A percentile compares a stretch with the other conserved stretches of the same genome.
Evolutionary conservation across 768 basidiomycete genomes (phyloP).

Genomic region (Dendrothele bispora): DNA sequence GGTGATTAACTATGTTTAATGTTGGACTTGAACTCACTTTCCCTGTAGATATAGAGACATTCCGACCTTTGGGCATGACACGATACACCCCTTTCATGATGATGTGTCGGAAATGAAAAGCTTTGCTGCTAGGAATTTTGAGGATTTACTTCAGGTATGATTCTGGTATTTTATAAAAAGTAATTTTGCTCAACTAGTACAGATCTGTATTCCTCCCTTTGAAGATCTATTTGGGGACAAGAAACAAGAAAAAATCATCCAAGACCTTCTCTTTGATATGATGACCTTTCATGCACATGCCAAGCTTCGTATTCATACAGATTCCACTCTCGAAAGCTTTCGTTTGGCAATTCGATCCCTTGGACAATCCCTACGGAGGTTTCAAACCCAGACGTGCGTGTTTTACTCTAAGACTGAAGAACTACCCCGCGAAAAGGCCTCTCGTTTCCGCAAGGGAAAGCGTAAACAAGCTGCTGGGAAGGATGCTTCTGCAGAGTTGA

Average conservation of each 20-base stretch:
- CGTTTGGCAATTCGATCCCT: neutral
- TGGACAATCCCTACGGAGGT: neutral
- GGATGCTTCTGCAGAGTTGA: too few species aligned
- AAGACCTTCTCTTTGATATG: slow-evolving; percentile 11
- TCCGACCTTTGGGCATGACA: slow-evolving; percentile 5
- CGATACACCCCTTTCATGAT: slow-evolving; percentile 18
- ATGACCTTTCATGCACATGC: slow-evolving; percentile 23
- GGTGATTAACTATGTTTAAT: slow-evolving; percentile 6
- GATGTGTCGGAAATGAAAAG: slow-evolving; percentile 19
- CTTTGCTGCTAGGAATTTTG: slow-evolving; percentile 22
- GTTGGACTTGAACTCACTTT: neutral
- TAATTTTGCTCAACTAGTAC: neutral
- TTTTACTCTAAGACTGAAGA: neutral
- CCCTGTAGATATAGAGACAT: neutral
- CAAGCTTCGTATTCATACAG: slow-evolving; percentile 22
- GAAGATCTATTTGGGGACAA: slow-evolving; percentile 27
- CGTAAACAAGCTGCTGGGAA: too few species aligned
- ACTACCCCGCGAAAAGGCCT: neutral
- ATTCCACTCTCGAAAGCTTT: slow-evolving; percentile 9
- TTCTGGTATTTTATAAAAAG: neutral
- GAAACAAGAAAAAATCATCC: slow-evolving; percentile 13
- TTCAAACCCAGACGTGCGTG: neutral
- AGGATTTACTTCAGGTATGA: slow-evolving; percentile 26
- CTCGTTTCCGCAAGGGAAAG: slow-evolving; percentile 7
- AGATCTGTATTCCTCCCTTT: slow-evolving; percentile 27